Evolutionary conservation across 257 asterid species (phyloP), one percentile per base, ranked within the genome.

Genomic region (Solanum bukasovii): DNA sequence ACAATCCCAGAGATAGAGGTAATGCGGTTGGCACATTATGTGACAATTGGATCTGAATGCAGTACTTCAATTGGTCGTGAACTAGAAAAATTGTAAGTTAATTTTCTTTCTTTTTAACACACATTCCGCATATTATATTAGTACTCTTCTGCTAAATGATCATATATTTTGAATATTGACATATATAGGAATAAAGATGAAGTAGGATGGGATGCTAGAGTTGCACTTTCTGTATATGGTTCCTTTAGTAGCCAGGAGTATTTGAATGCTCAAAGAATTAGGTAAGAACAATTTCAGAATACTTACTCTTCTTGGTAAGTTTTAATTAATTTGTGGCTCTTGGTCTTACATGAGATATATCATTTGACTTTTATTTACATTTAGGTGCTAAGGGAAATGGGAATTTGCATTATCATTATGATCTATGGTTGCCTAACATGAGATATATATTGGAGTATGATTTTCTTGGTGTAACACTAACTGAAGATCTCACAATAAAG

Each of bases 131-230:
- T 46, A 13, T 46, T 71, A 68, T 14, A 20, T 81, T 72, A 46
- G 56, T 46, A 63, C 61, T 84, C 56, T 77, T 77, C 13, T 77
- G 18, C 31, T 14, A 75, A 75, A n/a, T 56, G 67, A 25, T 42
- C 49, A 10, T 56, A 9, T 79, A 49, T 59, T 40, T 79, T 42
- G 65, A 44, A 79, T 44, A 79, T 88, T 81, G 85, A 8, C 78
- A 89, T 46, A 46, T 46, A 46, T 92, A 96, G 98, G 91, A 88
- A 90, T 20, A 91, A 84, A 89, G 88, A 86, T 37, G 98, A 94
- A 87, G 25, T 93, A 44, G 99, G 99, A n/a, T 94, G 98, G 96
- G 99, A 96, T 88, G 96, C 95, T 10, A 93, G 98, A 81, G 97
- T 96, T 56, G 98, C 94, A 59, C 96, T 96, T 68, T 87, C 96